Base-by-base conservation (phyloP, 2,329 filamentous ascomycete species). In the Calonectria multiphialidica region DNA sequence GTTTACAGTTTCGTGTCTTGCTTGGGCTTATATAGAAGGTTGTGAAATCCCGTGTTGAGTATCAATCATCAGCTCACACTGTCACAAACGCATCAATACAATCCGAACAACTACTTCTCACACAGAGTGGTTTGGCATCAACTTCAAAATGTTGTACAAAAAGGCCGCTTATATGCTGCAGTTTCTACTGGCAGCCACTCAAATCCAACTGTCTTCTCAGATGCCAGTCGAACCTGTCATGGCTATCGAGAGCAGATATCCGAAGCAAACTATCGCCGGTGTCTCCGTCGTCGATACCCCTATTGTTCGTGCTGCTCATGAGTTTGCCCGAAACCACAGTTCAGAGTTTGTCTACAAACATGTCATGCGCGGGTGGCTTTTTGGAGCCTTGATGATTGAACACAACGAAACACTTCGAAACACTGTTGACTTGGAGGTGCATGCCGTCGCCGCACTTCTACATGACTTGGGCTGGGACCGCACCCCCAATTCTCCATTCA, bases 401-500 rank as follows among this genome's bases (percentile, higher is more conserved):
- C 40, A 55, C 4, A 74, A 76, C 5, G 28, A 68, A 33, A 73
- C 64, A 0, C 64, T 73, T 3, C 23, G 53, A 6, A 35, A n/a
- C 4, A 49, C 12, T 0, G 5, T 76, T 15, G 64, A 76, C 18
- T 8, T 61, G 1, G 69, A 73, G n/a, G 42, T 71, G 1, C 74
- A 74, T 16, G 70, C 72, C 6, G 44, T 76, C 0, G 66, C 74
- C 0, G 66, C 63, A 2, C 64, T 65, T 2, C 68, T 75, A 35
- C 72, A 75, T 21, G 72, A 75, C 40, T 67, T 75, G 72, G 72
- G 70, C 3, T 74, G 72, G 74, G 72, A 71, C 13, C 57, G 53
- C 15, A 70, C 67, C 2, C 45, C 66, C 9, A 23, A 55, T 18
- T 73, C 64, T 0, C 30, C 70, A 3, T 42, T 73, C 10, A 25